These are phyloP conservation scores for Verbena officinalis DNA, from an alignment of 257 asterid species.

Conservation along the genomic window DNA sequence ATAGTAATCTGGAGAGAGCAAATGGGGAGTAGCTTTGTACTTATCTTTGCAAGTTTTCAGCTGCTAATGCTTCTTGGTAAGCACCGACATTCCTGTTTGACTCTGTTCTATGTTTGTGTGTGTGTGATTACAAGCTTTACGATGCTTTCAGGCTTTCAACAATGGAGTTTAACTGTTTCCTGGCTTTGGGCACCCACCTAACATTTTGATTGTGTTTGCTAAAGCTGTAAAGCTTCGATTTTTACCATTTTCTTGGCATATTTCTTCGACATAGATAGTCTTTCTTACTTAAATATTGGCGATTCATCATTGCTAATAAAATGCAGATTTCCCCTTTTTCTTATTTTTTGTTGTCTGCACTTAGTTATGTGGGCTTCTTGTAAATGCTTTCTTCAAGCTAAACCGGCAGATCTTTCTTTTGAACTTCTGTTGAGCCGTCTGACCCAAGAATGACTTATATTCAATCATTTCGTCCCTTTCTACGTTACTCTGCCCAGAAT, in stretches of 20 bases:
- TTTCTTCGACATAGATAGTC: too few species aligned
- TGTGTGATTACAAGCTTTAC: neutral
- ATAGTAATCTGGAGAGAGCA: neutral
- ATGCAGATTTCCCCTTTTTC: too few species aligned
- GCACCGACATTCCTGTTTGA: slow-evolving; percentile 15
- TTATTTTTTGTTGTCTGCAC: neutral
- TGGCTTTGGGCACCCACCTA: neutral
- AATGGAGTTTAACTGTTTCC: neutral
- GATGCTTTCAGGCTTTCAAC: slow-evolving; percentile 1
- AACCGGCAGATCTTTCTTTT: neutral
- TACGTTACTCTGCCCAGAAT: neutral
- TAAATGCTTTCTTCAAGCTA: slow-evolving; percentile 3
- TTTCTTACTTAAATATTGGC: too few species aligned
- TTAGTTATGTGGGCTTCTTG: slow-evolving; percentile 10
- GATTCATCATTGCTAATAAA: slow-evolving; percentile 2
- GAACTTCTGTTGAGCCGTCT: neutral
- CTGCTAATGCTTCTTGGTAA: slow-evolving; percentile 61
- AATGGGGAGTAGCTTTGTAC: slow-evolving; percentile 49
- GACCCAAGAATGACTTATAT: neutral
- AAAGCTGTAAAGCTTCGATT: neutral
- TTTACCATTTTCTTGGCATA: neutral
- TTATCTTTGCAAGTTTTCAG: slow-evolving; percentile 44
- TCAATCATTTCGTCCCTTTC: neutral
- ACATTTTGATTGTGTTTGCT: neutral
- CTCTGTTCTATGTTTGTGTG: neutral